Percentiles rank a stretch among this genome's conserved stretches.
These are phyloP conservation scores for Exserohilum turcica DNA, from an alignment of 2,329 filamentous ascomycete species.

Conservation along the genomic window DNA sequence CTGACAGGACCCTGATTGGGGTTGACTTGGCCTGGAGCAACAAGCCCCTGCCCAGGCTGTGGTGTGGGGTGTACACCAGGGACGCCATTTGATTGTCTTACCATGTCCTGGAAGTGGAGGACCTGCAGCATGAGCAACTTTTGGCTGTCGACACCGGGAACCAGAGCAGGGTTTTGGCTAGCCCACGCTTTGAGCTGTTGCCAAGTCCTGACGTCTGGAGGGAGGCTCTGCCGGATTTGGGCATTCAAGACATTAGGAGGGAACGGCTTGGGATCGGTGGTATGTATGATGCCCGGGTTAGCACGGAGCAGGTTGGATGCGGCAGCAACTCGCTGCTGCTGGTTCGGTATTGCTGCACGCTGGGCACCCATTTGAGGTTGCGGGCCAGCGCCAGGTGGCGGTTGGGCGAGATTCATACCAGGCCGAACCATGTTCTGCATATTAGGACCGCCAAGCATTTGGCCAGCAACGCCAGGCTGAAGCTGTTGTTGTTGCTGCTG, in stretches of 20 bases:
- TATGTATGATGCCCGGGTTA: conserved; percentile 43
- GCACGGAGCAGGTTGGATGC: conserved; percentile 36
- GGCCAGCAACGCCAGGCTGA: conserved; percentile 29
- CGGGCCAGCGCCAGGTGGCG: conserved; percentile 29
- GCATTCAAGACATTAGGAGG: conserved; percentile 37
- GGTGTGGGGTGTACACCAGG: conserved; percentile 25
- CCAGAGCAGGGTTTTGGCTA: conserved; percentile 48
- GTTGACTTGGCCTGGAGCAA: conserved; percentile 50
- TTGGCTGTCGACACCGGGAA: conserved; percentile 32
- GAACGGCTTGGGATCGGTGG: conserved; percentile 40
- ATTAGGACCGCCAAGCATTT: conserved; percentile 37
- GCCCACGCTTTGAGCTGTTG: conserved; percentile 62
- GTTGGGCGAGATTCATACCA: conserved; percentile 39
- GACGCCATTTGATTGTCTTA: conserved; percentile 34
- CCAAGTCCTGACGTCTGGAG: conserved; percentile 61
- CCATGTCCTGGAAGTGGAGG: conserved; percentile 52
- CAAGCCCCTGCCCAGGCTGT: conserved; percentile 32
- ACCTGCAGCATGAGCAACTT: conserved; percentile 47
- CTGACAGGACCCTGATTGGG: conserved; percentile 34
- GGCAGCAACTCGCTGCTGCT: conserved; percentile 34
- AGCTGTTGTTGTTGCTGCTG: conserved; percentile 33
- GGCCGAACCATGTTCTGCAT: conserved; percentile 34
- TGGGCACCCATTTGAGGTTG: conserved; percentile 33
- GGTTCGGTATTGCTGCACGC: conserved; percentile 28
- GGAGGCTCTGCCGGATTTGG: conserved; percentile 43